A percentile compares a stretch with the other conserved stretches of the same genome.
Evolutionary conservation across 495 filamentous ascomycete genomes (phyloP).

Genomic region (Neurospora sp.): DNA sequence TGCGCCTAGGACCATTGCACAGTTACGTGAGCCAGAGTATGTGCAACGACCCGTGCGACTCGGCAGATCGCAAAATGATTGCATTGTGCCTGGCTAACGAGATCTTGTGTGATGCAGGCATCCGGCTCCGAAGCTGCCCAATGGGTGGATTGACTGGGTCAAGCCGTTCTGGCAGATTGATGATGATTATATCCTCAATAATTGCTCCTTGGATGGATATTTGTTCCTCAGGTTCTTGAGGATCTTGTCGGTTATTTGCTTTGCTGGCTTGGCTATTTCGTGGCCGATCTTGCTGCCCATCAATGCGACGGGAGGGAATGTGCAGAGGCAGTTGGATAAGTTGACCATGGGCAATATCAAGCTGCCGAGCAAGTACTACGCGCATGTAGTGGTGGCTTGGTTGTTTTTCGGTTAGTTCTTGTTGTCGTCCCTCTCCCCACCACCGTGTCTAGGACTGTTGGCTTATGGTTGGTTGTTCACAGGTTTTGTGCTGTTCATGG

Average conservation of each 20-base stretch:
- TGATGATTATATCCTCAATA: constrained; percentile 53
- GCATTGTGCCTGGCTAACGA: constrained; percentile 1
- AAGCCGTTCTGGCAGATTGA: constrained; percentile 49
- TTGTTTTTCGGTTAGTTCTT: constrained; percentile 54
- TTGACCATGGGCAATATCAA: constrained; percentile 60
- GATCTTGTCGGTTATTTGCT: constrained; percentile 56
- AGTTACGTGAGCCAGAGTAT: constrained; percentile 22
- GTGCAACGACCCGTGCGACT: not conserved
- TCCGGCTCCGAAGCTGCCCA: constrained; percentile 54
- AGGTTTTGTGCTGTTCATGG: constrained; percentile 57
- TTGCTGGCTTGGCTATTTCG: constrained; percentile 59
- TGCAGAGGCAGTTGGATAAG: constrained; percentile 48
- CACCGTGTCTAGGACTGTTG: not conserved
- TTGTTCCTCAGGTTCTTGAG: constrained; percentile 75
- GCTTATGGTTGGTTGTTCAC: not conserved
- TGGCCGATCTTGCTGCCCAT: constrained; percentile 74
- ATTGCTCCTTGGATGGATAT: constrained; percentile 63
- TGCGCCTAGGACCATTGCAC: constrained; percentile 18
- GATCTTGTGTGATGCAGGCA: constrained; percentile 35
- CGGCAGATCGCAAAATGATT: not conserved
- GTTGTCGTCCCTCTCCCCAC: not conserved
- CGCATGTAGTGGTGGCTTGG: constrained; percentile 47
- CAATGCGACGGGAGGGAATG: constrained; percentile 59
- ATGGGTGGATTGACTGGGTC: constrained; percentile 58
- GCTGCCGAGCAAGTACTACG: constrained; percentile 44